Evolutionary conservation across 768 basidiomycete genomes (phyloP).

Genomic region (Suillus fuscotomentosus): DNA sequence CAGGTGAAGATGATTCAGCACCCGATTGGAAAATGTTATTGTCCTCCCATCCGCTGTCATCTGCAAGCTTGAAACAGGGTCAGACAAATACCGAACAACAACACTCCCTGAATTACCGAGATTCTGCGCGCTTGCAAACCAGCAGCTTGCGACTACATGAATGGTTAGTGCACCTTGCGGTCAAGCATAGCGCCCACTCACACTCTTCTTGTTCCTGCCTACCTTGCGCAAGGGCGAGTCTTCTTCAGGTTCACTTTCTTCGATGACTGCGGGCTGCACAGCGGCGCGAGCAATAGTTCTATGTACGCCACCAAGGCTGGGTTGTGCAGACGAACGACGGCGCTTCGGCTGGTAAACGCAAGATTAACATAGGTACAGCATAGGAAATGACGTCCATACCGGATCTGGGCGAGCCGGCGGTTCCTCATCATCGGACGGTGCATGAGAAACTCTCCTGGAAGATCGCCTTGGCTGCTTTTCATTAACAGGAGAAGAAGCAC

Average conservation of each 20-base stretch:
- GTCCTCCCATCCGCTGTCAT: constrained; percentile 88
- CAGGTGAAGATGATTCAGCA: constrained; percentile 83
- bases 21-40: constrained; percentile 90
- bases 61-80: constrained; percentile 31
- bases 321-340: constrained; percentile 77
- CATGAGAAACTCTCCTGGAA: constrained; percentile 63
- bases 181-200: constrained; percentile 26
- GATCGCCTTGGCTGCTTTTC: constrained; percentile 45
- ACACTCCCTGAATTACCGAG: constrained; percentile 41
- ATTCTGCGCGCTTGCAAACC: constrained; percentile 53
- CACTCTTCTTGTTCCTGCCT: constrained; percentile 58
- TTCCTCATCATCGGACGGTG: constrained; percentile 44
- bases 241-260: constrained; percentile 80
- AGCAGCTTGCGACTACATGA: constrained; percentile 44
- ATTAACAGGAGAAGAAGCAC: constrained; percentile 7
- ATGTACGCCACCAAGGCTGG: constrained; percentile 53
- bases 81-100: constrained; percentile 9
- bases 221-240: constrained; percentile 59
- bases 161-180: constrained; percentile 7
- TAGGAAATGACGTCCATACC: constrained; percentile 37
- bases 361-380: constrained; percentile 12
- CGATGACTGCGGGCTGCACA: constrained; percentile 45
- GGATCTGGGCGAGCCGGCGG: constrained; percentile 50
- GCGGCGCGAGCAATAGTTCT: constrained; percentile 33
- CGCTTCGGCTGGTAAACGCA: constrained; percentile 60